These are phyloP conservation scores for Sporormia fimetaria DNA, from an alignment of 495 filamentous ascomycete species.

Conservation along the genomic window DNA sequence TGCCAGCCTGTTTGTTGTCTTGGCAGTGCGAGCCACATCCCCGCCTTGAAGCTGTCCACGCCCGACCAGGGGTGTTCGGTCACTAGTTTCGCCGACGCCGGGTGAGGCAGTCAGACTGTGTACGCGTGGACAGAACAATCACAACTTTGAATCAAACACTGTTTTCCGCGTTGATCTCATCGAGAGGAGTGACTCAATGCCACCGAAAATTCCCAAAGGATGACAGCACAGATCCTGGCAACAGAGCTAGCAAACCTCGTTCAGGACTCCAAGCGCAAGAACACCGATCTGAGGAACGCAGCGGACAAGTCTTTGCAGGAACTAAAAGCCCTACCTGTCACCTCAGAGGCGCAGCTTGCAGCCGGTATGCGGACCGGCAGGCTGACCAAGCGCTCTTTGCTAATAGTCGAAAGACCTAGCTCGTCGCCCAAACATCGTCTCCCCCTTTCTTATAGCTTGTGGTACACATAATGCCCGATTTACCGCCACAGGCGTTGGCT, in stretches of 20 bases:
- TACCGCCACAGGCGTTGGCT: slow-evolving; percentile 72
- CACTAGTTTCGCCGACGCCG: no score
- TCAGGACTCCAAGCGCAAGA: slow-evolving; percentile 89
- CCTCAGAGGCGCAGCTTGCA: slow-evolving; percentile 71
- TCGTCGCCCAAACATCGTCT: slow-evolving; percentile 68
- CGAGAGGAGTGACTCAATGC: slow-evolving; percentile 11
- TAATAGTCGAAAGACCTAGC: slow-evolving; percentile 56
- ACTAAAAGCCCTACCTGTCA: slow-evolving; percentile 64
- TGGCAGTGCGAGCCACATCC: no score
- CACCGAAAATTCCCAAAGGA: slow-evolving; percentile 37
- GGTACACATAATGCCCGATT: slow-evolving; percentile 79
- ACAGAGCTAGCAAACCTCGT: slow-evolving; percentile 85
- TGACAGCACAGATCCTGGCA: slow-evolving; percentile 86
- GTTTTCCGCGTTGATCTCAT: no score
- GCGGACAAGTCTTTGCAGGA: slow-evolving; percentile 90
- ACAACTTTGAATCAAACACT: no score
- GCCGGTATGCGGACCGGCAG: slow-evolving; percentile 46
- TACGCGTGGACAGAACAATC: no score
- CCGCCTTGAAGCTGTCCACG: no score
- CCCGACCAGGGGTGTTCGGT: no score
- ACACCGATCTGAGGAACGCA: slow-evolving; percentile 77
- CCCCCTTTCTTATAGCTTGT: slow-evolving; percentile 88
- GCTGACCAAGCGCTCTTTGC: slow-evolving; percentile 25
- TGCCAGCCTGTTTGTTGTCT: no score
- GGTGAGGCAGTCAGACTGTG: no score